Percentiles rank a stretch among this genome's conserved stretches.
Evolutionary conservation across 2,329 filamentous ascomycete genomes (phyloP).

Genomic region (Aspergillus fijiensis): DNA sequence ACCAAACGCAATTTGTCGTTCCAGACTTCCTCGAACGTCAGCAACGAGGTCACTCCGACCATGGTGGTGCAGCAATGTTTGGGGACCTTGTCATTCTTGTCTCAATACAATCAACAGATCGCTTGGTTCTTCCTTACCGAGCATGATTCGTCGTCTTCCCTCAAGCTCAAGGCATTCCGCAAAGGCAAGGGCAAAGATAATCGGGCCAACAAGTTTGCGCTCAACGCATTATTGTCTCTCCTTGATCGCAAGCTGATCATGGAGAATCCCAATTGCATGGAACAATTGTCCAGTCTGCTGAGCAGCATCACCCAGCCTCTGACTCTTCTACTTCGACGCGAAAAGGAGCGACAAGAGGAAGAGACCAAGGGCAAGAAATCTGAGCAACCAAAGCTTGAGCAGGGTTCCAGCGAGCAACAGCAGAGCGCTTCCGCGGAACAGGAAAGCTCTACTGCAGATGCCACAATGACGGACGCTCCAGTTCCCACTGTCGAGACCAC

Average conservation of each 20-base stretch:
- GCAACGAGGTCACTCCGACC: slow-evolving; percentile 86
- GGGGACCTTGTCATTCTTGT: slow-evolving; percentile 78
- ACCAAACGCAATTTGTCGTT: slow-evolving; percentile 73
- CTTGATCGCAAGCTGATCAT: slow-evolving; percentile 94
- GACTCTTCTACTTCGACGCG: slow-evolving; percentile 75
- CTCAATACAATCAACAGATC: slow-evolving; percentile 80
- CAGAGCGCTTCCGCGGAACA: slow-evolving; percentile 26
- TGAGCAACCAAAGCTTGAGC: slow-evolving; percentile 26
- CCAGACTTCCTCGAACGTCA: slow-evolving; percentile 55
- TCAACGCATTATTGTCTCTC: slow-evolving; percentile 85
- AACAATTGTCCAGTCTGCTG: slow-evolving; percentile 80
- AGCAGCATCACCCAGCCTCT: slow-evolving; percentile 86
- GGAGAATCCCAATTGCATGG: slow-evolving; percentile 97
- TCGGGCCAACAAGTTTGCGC: slow-evolving; percentile 80
- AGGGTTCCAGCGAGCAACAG: slow-evolving; percentile 23
- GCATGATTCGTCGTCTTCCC: slow-evolving; percentile 74
- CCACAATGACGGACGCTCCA: slow-evolving; percentile 40
- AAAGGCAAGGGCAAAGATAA: slow-evolving; percentile 88
- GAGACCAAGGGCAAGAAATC: slow-evolving; percentile 42
- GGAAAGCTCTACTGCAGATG: slow-evolving; percentile 34
- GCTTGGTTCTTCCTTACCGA: slow-evolving; percentile 91
- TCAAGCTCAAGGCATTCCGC: slow-evolving; percentile 73
- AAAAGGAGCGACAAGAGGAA: slow-evolving; percentile 66
- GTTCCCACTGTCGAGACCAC: slow-evolving; percentile 31
- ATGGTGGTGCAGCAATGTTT: slow-evolving; percentile 96